Conservation (phyloP, 73 alveolate species). For the Paramecium tetraurelia region DNA sequence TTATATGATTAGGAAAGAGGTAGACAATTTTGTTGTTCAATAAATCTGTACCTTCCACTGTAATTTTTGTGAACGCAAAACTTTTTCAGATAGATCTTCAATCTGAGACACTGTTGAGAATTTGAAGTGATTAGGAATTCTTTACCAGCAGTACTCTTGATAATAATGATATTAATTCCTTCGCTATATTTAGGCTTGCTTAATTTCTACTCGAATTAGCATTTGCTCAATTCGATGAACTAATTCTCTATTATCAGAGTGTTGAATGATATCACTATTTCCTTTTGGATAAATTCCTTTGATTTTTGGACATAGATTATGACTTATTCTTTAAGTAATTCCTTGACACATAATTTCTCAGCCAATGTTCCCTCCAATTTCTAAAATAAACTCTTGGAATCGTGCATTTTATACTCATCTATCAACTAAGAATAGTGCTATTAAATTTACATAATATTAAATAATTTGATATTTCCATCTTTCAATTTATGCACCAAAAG, state of each 20-base stretch:
- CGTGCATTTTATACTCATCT: neutral
- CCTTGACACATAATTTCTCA: neutral
- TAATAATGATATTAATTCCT: neutral
- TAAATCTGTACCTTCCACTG: neutral
- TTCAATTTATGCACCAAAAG: neutral
- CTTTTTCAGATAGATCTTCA: neutral
- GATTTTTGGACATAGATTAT: neutral
- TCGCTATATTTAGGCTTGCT: neutral
- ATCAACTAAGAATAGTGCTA: neutral
- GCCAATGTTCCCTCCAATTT: neutral
- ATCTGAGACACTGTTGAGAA: neutral
- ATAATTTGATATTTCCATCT: neutral
- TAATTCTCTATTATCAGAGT: neutral
- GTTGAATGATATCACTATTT: neutral
- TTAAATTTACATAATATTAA: neutral
- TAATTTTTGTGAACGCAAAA: conserved; percentile 11
- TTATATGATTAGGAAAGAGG: neutral
- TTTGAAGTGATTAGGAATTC: neutral
- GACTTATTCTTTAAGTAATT: neutral
- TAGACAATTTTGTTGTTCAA: neutral
- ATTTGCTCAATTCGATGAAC: neutral
- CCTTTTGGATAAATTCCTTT: neutral
- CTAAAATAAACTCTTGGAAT: neutral
- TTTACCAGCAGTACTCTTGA: neutral
- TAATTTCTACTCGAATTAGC: neutral